These are phyloP conservation scores for Cytospora mali DNA, from an alignment of 2,329 filamentous ascomycete species.

Conservation along the genomic window DNA sequence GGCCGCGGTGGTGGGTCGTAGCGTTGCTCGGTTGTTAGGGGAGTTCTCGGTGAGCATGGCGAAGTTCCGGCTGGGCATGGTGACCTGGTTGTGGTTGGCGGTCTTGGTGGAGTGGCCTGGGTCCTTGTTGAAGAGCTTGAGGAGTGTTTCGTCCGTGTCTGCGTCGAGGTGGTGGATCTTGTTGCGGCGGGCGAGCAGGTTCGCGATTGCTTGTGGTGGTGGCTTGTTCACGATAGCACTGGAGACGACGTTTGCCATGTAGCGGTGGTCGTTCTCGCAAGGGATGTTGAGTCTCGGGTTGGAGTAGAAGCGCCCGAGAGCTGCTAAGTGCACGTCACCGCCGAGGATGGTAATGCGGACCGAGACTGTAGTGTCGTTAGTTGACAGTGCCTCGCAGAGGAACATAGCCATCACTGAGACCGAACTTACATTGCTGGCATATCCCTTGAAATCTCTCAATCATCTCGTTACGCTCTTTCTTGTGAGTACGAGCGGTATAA, in stretches of 20 bases:
- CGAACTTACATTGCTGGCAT: conserved; percentile 64
- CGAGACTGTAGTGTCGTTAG: conserved; percentile 51
- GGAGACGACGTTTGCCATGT: conserved; percentile 93
- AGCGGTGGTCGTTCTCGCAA: conserved; percentile 82
- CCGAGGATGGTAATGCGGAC: conserved; percentile 89
- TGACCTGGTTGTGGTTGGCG: conserved; percentile 75
- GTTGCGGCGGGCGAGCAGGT: conserved; percentile 88
- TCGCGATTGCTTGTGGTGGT: conserved; percentile 82
- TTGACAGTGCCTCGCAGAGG: background rate
- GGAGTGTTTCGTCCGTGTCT: conserved; percentile 88
- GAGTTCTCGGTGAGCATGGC: conserved; percentile 88
- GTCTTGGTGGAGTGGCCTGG: conserved; percentile 78
- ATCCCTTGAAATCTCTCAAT: conserved; percentile 82
- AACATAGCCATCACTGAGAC: no score
- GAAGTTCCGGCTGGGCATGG: conserved; percentile 92
- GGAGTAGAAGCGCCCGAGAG: conserved; percentile 91
- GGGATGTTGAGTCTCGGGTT: conserved; percentile 78
- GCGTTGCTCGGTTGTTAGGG: conserved; percentile 49
- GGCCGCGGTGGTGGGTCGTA: conserved; percentile 18
- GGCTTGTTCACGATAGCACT: conserved; percentile 97
- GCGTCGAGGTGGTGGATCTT: conserved; percentile 71
- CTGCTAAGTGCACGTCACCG: conserved; percentile 91
- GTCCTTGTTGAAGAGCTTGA: conserved; percentile 89
- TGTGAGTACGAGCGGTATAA: conserved; percentile 91
- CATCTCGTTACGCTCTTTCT: conserved; percentile 78